Base-by-base conservation (phyloP, 495 filamentous ascomycete species). In the Oidiodendron maius region DNA sequence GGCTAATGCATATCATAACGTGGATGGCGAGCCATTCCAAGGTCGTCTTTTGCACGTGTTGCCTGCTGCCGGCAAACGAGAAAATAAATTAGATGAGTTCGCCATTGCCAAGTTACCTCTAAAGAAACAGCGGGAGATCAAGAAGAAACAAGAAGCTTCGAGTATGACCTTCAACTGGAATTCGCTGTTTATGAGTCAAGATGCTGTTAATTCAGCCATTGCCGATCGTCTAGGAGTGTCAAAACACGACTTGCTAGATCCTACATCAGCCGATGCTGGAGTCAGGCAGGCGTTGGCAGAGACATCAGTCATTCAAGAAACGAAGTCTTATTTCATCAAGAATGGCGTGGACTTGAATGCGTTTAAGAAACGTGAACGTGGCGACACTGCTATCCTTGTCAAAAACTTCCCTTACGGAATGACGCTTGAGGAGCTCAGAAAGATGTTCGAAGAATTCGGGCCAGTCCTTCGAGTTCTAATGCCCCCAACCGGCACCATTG, bases 261-360 rank as follows among this genome's bases (percentile, higher is more conserved):
- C 93, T 6, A 95, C 94, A 1, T 95, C 85, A 48, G 82, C 91
- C 34, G 87, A 94, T 63, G 89, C 91, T 44, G 91, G 89, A 30
- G 87, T 97, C 32, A 95, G 91, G 67, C 93, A 97, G 70, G 93
- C 93, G 32, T 86, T 95, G 63, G 93, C 94, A 30, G 93, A 99
- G 69, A 96, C 94, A 17, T 86, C 91, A 53, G 76, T 95, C 42
- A 96, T 99, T 51, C 87, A 95, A 70, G 94, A 97, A 62, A 95
- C 91, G 0, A 97, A 95, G 61, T 69, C 80, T 11, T 99, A 91
- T 65, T 95, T 99, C 58, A 70, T 75, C 20, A 71, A 81, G 5
- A 84, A 96, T 44, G 93, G 93, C 17, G 86, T 97, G 5, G 87
- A 96, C 62, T 72, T 99, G 17, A 78, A 95, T 47, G 82, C 91